A percentile compares a stretch with the other conserved stretches of the same genome.
Evolutionary conservation across 192 early-diverging fungal genomes (phyloP).

Genomic region (Backusella australiensis): DNA sequence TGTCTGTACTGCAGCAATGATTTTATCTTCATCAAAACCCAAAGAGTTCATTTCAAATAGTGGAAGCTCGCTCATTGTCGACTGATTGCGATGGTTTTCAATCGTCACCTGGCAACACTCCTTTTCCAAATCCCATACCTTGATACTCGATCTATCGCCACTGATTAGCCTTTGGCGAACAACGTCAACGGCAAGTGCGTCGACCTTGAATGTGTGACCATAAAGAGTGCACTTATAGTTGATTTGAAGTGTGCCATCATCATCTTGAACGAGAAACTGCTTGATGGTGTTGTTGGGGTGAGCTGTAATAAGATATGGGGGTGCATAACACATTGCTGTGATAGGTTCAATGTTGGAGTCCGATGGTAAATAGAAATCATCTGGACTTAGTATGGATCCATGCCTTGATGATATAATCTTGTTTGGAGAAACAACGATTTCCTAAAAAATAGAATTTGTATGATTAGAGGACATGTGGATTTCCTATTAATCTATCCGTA

Average conservation of each 20-base stretch:
- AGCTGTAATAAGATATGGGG: conserved; percentile 43
- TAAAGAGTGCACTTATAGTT: conserved; percentile 42
- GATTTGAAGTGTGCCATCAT: conserved; percentile 12
- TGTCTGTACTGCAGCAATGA: not conserved
- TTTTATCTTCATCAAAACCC: conserved; percentile 11
- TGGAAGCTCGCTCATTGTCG: not conserved
- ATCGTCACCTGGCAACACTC: not conserved
- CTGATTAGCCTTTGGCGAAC: conserved; percentile 36
- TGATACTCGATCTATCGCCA: conserved; percentile 43
- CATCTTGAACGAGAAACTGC: conserved; percentile 34
- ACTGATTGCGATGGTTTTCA: not conserved
- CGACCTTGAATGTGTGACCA: conserved; percentile 45
- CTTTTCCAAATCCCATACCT: conserved; percentile 44
- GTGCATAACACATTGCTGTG: conserved; percentile 32
- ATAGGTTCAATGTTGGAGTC: conserved; percentile 17
- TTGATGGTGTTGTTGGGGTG: conserved; percentile 49
- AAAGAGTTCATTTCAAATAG: not conserved
- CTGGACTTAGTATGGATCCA: conserved; percentile 5
- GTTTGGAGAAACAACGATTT: conserved; percentile 15
- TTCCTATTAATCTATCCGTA: not conserved
- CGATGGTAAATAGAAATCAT: conserved; percentile 4
- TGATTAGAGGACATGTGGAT: not conserved
- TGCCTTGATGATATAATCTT: conserved; percentile 18
- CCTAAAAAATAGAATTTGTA: conserved; percentile 5
- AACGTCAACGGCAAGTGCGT: conserved; percentile 46